These are phyloP conservation scores for Corymbia maculata DNA, from an alignment of 345 rosid genomes.

Conservation along the genomic window DNA sequence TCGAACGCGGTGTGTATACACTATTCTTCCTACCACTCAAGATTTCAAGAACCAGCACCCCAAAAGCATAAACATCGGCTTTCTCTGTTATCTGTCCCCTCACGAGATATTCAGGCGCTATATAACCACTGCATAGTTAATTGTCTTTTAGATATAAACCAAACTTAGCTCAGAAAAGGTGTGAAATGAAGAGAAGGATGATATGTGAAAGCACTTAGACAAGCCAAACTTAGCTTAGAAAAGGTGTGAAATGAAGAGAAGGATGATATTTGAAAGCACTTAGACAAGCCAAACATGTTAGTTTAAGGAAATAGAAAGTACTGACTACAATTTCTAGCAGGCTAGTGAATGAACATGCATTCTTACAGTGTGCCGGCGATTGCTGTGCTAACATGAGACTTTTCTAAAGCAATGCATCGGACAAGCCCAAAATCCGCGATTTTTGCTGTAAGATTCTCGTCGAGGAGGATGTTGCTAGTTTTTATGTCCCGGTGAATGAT, in stretches of 20 bases:
- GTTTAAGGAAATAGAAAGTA: neutral
- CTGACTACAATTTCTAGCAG: neutral
- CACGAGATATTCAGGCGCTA: constrained; percentile 79
- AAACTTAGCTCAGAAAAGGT: neutral
- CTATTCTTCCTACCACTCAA: constrained; percentile 51
- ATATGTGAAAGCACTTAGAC: no score
- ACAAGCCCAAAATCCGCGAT: constrained; percentile 84
- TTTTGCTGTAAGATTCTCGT: constrained; percentile 53
- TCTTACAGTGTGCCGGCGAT: constrained; percentile 83
- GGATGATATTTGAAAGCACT: neutral
- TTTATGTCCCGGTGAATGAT: constrained; percentile 84
- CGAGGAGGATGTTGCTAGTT: constrained; percentile 71
- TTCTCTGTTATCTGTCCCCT: constrained; percentile 65
- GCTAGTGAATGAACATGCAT: neutral
- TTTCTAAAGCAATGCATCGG: constrained; percentile 30
- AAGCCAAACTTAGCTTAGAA: neutral
- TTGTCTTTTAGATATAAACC: neutral
- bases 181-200: neutral
- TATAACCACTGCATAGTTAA: constrained; percentile 43
- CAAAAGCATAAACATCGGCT: constrained; percentile 70
- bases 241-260: neutral
- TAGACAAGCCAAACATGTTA: neutral
- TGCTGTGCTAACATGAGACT: constrained; percentile 41
- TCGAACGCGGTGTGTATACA: constrained; percentile 29
- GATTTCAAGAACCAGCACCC: constrained; percentile 60